Evolutionary conservation across 1,139 yeast species (phyloP).

Genomic region (Yamadazyma songkhlaensis): DNA sequence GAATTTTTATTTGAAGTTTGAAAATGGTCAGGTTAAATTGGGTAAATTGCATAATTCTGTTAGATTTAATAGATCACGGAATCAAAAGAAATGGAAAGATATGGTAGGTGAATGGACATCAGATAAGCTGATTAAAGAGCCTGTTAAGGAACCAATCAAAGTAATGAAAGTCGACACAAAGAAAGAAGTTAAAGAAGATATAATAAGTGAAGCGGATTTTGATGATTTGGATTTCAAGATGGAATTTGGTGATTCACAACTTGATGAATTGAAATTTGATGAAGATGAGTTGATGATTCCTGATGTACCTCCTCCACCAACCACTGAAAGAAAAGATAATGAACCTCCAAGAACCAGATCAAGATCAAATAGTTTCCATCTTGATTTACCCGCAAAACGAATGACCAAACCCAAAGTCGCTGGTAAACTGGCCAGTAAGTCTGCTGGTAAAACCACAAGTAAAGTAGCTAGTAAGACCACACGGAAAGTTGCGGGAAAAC

Average conservation of each 20-base stretch:
- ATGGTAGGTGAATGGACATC: slow-evolving; percentile 11
- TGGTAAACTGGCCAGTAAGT: neutral
- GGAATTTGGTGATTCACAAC: slow-evolving; percentile 18
- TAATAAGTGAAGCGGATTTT: slow-evolving; percentile 36
- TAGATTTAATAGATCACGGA: slow-evolving; percentile 37
- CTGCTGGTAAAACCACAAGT: neutral
- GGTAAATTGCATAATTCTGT: slow-evolving; percentile 30
- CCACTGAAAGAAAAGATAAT: neutral
- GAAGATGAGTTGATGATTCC: neutral
- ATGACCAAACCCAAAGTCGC: no score
- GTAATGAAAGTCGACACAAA: neutral
- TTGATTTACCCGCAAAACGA: no score
- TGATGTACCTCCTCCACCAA: neutral
- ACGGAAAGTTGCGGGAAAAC: neutral
- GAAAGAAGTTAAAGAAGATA: slow-evolving; percentile 10
- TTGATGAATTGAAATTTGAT: slow-evolving; percentile 6
- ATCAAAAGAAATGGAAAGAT: slow-evolving; percentile 21
- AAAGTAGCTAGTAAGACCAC: neutral
- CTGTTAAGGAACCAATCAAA: neutral
- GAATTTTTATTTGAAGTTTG: slow-evolving; percentile 29
- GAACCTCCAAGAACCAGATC: slow-evolving; percentile 6
- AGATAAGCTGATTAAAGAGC: slow-evolving; percentile 1
- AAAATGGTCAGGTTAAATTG: slow-evolving; percentile 15
- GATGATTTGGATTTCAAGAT: slow-evolving; percentile 29
- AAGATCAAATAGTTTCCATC: slow-evolving; percentile 3